Evolutionary conservation across 768 basidiomycete genomes (phyloP).

Genomic region (Ramaria sp.): DNA sequence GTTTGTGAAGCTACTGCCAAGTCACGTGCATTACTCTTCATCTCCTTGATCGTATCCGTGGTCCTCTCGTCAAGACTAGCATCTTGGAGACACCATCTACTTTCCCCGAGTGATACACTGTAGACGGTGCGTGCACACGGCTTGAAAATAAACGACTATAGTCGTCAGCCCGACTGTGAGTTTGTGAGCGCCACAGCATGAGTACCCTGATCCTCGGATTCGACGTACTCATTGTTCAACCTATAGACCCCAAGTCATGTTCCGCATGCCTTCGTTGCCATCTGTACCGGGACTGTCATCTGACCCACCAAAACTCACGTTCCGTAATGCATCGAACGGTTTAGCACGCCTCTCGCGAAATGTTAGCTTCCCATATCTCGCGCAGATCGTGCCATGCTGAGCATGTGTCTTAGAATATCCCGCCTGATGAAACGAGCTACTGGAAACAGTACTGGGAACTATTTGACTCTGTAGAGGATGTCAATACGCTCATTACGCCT

Average conservation of each 20-base stretch:
- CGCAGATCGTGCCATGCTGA: neutral
- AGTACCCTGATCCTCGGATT: too few species aligned
- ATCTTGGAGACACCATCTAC: too few species aligned
- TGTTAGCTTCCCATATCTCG: neutral
- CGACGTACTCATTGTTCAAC: neutral
- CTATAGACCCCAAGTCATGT: neutral
- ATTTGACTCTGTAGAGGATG: slow-evolving; percentile 9
- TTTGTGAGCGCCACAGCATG: too few species aligned
- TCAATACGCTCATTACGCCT: slow-evolving; percentile 9
- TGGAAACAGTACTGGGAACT: slow-evolving; percentile 10
- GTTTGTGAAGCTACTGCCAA: too few species aligned
- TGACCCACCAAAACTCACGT: slow-evolving; percentile 3
- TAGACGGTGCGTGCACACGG: too few species aligned
- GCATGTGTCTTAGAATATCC: neutral
- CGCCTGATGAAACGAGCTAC: slow-evolving; percentile 4
- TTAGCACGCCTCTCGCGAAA: slow-evolving; percentile 3
- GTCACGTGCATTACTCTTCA: too few species aligned
- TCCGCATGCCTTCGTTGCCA: slow-evolving; percentile 3
- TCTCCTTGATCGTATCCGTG: too few species aligned
- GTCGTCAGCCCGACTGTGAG: too few species aligned
- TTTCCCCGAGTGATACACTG: too few species aligned
- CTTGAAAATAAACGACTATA: too few species aligned
- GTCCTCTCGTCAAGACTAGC: too few species aligned
- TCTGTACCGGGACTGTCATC: slow-evolving; percentile 7
- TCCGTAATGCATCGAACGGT: slow-evolving; percentile 6